Conservation (phyloP, 139 green algal genomes). For the Chlorella sp. region DNA sequence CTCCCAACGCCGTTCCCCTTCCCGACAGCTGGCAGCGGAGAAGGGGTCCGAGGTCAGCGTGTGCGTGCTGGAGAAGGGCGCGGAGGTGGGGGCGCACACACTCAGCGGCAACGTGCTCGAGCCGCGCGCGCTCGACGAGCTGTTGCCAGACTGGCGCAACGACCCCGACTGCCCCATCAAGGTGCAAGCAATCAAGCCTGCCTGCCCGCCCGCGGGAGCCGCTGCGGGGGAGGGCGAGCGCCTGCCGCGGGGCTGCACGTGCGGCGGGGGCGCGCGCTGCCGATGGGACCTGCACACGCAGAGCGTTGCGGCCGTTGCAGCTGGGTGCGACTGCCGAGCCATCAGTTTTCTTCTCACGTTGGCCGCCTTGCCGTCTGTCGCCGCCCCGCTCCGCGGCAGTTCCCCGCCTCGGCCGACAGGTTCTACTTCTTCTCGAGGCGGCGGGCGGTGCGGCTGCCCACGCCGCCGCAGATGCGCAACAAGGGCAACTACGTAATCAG, state of each 20-base stretch:
- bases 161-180: conserved; percentile 39
- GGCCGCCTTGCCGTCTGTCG: too few relatives aligned
- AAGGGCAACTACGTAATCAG: conserved; percentile 90
- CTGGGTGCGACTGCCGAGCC: too few relatives aligned
- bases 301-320: too few relatives aligned
- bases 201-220: too few relatives aligned
- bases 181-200: too few relatives aligned
- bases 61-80: conserved; percentile 93
- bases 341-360: too few relatives aligned
- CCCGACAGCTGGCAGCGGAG: conserved; percentile 61
- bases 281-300: too few relatives aligned
- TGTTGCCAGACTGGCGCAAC: conserved; percentile 83
- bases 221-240: too few relatives aligned
- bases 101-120: conserved; percentile 92
- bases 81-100: conserved; percentile 84
- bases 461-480: conserved; percentile 78
- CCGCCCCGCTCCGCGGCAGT: too few relatives aligned
- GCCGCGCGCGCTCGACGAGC: conserved; percentile 80
- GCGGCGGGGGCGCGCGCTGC: too few relatives aligned
- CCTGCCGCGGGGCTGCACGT: too few relatives aligned
- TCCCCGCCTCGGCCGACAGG: conserved; percentile 39
- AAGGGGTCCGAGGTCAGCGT: conserved; percentile 77
- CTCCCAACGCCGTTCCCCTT: background rate
- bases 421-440: conserved; percentile 58
- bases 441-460: conserved; percentile 52